Evolutionary conservation across 768 basidiomycete genomes (phyloP).

Genomic region (Mycena vulgaris): DNA sequence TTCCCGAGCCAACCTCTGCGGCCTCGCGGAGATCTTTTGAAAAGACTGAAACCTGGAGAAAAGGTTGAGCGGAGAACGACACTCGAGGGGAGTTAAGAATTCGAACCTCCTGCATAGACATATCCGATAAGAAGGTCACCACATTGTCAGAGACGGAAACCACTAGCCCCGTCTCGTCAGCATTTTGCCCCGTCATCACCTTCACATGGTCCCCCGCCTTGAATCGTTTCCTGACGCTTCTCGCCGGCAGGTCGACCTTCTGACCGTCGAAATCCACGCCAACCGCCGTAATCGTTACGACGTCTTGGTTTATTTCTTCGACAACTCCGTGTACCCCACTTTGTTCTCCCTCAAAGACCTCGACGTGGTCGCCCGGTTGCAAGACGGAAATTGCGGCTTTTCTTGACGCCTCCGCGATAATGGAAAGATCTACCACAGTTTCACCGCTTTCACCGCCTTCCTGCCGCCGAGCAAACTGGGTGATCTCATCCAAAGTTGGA

Average conservation of each 20-base stretch:
- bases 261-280: slow-evolving; percentile 90
- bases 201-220: slow-evolving; percentile 99
- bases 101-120: slow-evolving; percentile 93
- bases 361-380: slow-evolving; percentile 98
- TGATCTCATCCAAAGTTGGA: slow-evolving; percentile 97
- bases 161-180: slow-evolving; percentile 96
- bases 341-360: slow-evolving; percentile 98
- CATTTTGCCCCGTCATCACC: slow-evolving; percentile 95
- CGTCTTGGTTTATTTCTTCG: slow-evolving; percentile 89
- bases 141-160: slow-evolving; percentile 92
- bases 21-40: slow-evolving; percentile 97
- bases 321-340: slow-evolving; percentile 94
- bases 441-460: slow-evolving; percentile 80
- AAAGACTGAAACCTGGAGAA: slow-evolving; percentile 90
- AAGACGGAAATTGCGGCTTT: slow-evolving; percentile 94
- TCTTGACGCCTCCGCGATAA: slow-evolving; percentile 93
- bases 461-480: slow-evolving; percentile 85
- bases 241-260: slow-evolving; percentile 87
- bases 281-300: slow-evolving; percentile 86
- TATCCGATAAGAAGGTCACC: slow-evolving; percentile 97
- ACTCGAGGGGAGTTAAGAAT: background rate
- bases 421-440: slow-evolving; percentile 85
- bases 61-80: slow-evolving; percentile 23
- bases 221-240: slow-evolving; percentile 94
- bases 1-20: slow-evolving; percentile 95